These are phyloP conservation scores for Cadophora gregata DNA, from an alignment of 2,329 filamentous ascomycete species.

Conservation along the genomic window DNA sequence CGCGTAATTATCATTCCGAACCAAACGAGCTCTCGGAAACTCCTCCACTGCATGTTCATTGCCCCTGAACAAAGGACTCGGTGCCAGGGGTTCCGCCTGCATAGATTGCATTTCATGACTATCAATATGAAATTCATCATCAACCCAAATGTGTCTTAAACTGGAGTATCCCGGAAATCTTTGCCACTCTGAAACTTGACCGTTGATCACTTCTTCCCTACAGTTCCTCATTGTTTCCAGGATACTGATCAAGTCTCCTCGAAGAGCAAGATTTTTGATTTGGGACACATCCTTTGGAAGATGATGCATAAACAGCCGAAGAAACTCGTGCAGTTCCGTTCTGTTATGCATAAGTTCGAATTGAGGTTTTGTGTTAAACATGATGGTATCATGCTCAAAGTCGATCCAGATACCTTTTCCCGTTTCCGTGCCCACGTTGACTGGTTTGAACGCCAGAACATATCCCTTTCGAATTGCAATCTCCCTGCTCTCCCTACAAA, in stretches of 20 bases:
- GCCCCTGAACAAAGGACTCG: not conserved
- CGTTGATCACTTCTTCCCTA: not conserved
- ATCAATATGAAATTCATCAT: not conserved
- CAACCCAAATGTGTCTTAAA: not conserved
- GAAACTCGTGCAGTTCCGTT: not conserved
- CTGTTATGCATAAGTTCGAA: not conserved
- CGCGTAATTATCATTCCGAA: not conserved
- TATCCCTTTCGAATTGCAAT: conserved; percentile 20
- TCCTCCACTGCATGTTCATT: not conserved
- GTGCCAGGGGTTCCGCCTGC: no score
- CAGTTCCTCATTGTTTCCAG: not conserved
- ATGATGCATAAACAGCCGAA: not conserved
- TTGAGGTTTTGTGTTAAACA: conserved; percentile 1
- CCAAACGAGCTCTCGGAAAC: not conserved
- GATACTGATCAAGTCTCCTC: not conserved
- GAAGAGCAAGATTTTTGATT: not conserved
- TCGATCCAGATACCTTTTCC: conserved; percentile 22
- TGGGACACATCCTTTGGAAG: not conserved
- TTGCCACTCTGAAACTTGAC: not conserved
- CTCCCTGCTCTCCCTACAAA: conserved; percentile 18
- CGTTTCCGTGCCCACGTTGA: not conserved
- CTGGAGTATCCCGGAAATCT: not conserved
- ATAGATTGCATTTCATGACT: not conserved
- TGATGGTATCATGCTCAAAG: conserved; percentile 18
- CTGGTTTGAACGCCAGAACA: conserved; percentile 17